These are phyloP conservation scores for Metschnikowia henanensis DNA, from an alignment of 805 yeast species.

Conservation along the genomic window DNA sequence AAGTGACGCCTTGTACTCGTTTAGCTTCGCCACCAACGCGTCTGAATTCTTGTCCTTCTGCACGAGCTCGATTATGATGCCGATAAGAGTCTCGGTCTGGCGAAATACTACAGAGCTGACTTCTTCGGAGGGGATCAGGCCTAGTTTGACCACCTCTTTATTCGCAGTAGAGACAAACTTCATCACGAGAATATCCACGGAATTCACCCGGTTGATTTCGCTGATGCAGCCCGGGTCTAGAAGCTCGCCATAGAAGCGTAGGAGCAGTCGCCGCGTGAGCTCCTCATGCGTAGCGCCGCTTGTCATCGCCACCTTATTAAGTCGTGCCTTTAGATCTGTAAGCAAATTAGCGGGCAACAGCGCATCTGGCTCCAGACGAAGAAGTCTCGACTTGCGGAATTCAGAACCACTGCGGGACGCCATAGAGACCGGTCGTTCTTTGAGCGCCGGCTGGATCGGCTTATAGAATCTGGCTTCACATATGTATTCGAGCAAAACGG, in stretches of 20 bases:
- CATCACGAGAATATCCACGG: conserved; percentile 49
- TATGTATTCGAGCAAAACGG: conserved; percentile 57
- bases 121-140: conserved; percentile 28
- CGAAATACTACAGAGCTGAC: conserved; percentile 34
- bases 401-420: conserved; percentile 3
- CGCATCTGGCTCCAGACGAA: conserved; percentile 13
- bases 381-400: conserved; percentile 14
- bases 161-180: conserved; percentile 54
- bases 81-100: conserved; percentile 38
- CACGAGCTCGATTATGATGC: conserved; percentile 37
- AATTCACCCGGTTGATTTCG: conserved; percentile 30
- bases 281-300: conserved; percentile 39
- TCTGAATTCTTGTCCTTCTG: conserved; percentile 39
- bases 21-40: conserved; percentile 41
- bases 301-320: conserved; percentile 49
- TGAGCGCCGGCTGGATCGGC: conserved; percentile 15
- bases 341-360: conserved; percentile 39
- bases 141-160: conserved; percentile 48
- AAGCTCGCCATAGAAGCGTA: conserved; percentile 63
- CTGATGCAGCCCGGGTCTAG: conserved; percentile 46
- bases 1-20: conserved; percentile 39
- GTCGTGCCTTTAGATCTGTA: conserved; percentile 37
- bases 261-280: conserved; percentile 53
- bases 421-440: not conserved
- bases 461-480: conserved; percentile 63